Percentiles rank a stretch among this genome's conserved stretches.
These are phyloP conservation scores for Kondoa subrosea DNA, from an alignment of 768 basidiomycete species.

Conservation along the genomic window DNA sequence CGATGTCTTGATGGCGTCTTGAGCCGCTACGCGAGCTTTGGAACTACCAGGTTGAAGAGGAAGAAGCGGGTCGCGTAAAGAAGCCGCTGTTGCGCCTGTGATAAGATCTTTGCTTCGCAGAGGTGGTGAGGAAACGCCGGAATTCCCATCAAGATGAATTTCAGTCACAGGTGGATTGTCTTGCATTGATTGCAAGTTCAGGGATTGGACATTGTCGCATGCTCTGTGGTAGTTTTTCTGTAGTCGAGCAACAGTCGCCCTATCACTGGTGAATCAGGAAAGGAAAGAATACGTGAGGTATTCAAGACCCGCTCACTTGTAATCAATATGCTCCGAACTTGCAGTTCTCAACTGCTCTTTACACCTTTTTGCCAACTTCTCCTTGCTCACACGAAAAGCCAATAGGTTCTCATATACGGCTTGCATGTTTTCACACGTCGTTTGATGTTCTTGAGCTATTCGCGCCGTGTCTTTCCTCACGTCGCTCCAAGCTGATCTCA, in stretches of 20 bases:
- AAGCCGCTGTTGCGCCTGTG: conserved; percentile 19
- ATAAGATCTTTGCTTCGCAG: conserved; percentile 17
- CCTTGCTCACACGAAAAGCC: conserved; percentile 19
- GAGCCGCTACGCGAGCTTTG: not conserved
- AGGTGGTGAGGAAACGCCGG: not conserved
- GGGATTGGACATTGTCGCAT: conserved; percentile 21
- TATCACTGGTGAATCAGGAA: no score
- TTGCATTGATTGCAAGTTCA: not conserved
- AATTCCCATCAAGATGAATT: conserved; percentile 2
- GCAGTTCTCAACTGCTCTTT: conserved; percentile 22
- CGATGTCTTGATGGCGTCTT: conserved; percentile 14
- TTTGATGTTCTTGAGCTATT: conserved; percentile 14
- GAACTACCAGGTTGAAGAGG: conserved; percentile 10
- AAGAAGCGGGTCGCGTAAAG: conserved; percentile 12
- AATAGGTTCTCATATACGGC: conserved; percentile 10
- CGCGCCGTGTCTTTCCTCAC: conserved; percentile 13
- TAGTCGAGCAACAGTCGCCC: conserved; percentile 13
- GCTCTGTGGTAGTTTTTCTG: conserved; percentile 25
- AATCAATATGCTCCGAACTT: conserved; percentile 19
- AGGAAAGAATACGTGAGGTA: no score
- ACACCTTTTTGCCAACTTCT: conserved; percentile 23
- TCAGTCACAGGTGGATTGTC: not conserved
- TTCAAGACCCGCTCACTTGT: no score
- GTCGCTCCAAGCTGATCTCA: conserved; percentile 13
- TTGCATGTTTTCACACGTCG: not conserved